Percentiles rank a stretch among this genome's conserved stretches.
Evolutionary conservation across 768 basidiomycete species (phyloP).

Genomic region (Leccinum subtestaceum): DNA sequence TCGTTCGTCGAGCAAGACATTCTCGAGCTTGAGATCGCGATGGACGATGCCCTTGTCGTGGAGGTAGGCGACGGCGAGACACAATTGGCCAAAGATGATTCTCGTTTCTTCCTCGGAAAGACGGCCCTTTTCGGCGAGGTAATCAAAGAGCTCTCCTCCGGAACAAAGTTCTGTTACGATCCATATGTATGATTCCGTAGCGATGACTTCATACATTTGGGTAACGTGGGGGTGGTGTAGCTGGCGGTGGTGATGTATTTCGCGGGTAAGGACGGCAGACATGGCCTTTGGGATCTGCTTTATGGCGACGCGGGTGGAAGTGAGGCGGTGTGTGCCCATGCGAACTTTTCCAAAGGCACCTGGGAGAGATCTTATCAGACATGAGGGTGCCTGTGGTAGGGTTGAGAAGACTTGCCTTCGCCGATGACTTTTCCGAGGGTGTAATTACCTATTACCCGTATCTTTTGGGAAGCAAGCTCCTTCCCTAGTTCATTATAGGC

Average conservation of each 20-base stretch:
- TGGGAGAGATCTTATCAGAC: constrained; percentile 35
- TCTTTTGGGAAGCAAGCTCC: constrained; percentile 87
- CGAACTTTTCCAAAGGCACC: constrained; percentile 96
- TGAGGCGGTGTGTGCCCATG: constrained; percentile 90
- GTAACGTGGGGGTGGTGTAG: constrained; percentile 95
- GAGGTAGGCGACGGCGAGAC: constrained; percentile 89
- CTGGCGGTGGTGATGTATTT: constrained; percentile 97
- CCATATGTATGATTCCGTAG: constrained; percentile 94
- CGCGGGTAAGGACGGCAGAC: constrained; percentile 88
- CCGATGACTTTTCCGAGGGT: constrained; percentile 92
- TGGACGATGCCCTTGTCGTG: constrained; percentile 94
- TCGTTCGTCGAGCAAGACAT: constrained; percentile 86
- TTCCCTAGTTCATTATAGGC: constrained; percentile 98
- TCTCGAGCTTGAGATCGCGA: constrained; percentile 95
- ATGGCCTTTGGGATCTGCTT: constrained; percentile 97
- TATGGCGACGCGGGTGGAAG: constrained; percentile 89
- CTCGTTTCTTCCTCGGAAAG: constrained; percentile 81
- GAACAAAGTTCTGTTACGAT: constrained; percentile 96
- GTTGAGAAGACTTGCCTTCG: constrained; percentile 62
- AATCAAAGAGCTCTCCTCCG: constrained; percentile 97
- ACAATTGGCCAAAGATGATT: constrained; percentile 92
- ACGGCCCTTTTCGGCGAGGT: constrained; percentile 92
- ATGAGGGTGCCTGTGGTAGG: constrained; percentile 9
- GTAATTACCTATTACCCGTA: constrained; percentile 92
- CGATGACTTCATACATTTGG: constrained; percentile 96